Base-by-base conservation (phyloP, 495 filamentous ascomycete genomes). In the Alectoria sarmentosa region DNA sequence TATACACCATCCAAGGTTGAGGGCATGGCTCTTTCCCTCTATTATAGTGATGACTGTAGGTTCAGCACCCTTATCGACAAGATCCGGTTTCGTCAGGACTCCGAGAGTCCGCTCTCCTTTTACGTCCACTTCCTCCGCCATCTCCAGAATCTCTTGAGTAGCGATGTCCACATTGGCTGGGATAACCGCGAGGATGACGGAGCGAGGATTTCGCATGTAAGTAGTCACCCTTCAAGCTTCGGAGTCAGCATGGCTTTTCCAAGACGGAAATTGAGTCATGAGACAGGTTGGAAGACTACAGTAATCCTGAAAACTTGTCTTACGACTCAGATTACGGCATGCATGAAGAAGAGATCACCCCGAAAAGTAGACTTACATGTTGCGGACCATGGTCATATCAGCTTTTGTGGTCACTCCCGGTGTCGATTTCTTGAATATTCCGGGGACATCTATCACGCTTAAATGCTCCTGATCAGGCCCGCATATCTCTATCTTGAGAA, bases 131-230 rank as follows among this genome's bases (percentile, higher is more conserved):
- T 81, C 74, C 19, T 79, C 72, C 0, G 86, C 82, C 44, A 85
- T 72, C 44, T 73, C 71, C 0, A 88, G 67, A 38, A 89, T 85
- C 52, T 86, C 83, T 65, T 90, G 83, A 11, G 80, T 80, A 4
- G 78, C 83, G 56, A 85, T 79, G 66, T 89, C 86, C 37, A 83
- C 83, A 64, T 86, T 86, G 3, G 84, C 84, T 0, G 84, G 84
- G 14, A 88, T 69, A 17, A 87, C 84, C 0, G 82, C 78, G 0
- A 89, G 74, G 37, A 88, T 85, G 44, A 86, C 77, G 3, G 82
- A 81, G 3, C 84, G 76, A 5, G 67, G 69, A 59, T 85, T 79
- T 34, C 68, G 67, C 65, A 86, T 86, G 54, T 87, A 86, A 0
- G 66, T 66, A 8, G 74, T 65, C 0, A 87, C 84, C 80, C 44